Evolutionary conservation across 31 red algal genomes (phyloP).

Genomic region (Endocladia muricata): DNA sequence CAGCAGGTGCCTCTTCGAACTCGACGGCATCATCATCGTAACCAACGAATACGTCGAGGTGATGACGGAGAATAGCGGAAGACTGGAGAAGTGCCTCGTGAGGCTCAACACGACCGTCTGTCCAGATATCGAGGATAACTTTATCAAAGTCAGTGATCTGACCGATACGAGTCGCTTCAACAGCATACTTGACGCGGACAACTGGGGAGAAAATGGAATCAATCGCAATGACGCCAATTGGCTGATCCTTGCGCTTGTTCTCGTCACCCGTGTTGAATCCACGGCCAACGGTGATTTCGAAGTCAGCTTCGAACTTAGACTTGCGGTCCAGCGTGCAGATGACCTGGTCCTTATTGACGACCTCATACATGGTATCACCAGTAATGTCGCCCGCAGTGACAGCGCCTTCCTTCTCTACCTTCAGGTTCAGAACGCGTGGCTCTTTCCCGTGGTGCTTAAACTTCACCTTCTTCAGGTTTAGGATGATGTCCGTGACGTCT

Average conservation of each 20-base stretch:
- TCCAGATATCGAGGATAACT: slow-evolving; percentile 13
- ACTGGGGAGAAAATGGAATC: slow-evolving; percentile 35
- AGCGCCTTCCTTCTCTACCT: slow-evolving; percentile 6
- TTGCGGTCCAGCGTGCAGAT: slow-evolving; percentile 6
- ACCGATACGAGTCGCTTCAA: slow-evolving; percentile 12
- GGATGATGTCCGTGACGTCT: slow-evolving; percentile 29
- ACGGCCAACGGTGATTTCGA: slow-evolving; percentile 1
- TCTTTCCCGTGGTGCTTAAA: not conserved
- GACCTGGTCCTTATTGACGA: slow-evolving; percentile 14
- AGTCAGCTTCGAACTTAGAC: not conserved
- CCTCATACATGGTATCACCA: not conserved
- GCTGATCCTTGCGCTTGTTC: not conserved
- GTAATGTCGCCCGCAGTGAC: slow-evolving; percentile 7
- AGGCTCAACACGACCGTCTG: slow-evolving; percentile 12
- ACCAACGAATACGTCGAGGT: slow-evolving; percentile 13
- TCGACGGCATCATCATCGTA: slow-evolving; percentile 1
- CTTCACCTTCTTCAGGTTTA: slow-evolving; percentile 13
- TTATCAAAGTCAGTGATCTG: slow-evolving; percentile 27
- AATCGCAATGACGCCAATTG: slow-evolving; percentile 14
- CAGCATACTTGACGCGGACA: slow-evolving; percentile 1
- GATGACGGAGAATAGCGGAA: not conserved
- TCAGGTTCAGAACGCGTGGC: slow-evolving; percentile 6
- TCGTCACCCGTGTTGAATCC: slow-evolving; percentile 3
- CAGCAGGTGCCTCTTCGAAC: not conserved
- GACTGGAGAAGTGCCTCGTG: slow-evolving; percentile 5